Conservation (phyloP, 345 rosid genomes). For the Syzygium aromaticum region DNA sequence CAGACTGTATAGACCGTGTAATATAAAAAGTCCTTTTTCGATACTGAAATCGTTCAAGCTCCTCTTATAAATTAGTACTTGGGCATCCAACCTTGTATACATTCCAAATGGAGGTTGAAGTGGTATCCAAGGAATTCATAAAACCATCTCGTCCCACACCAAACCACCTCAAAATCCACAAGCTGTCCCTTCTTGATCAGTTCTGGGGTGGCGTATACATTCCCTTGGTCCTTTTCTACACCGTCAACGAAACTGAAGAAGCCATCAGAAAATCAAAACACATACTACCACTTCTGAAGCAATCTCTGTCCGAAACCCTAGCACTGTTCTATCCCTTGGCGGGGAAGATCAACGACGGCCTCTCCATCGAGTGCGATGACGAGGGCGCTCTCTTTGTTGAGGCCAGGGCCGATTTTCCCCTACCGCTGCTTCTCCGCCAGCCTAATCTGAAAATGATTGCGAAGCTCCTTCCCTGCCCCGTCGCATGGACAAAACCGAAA, state of each 20-base stretch:
- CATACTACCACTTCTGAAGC: constrained; percentile 8
- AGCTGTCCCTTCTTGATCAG: constrained; percentile 38
- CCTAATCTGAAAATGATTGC: not conserved
- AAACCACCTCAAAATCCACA: constrained; percentile 15
- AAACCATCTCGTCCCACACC: constrained; percentile 37
- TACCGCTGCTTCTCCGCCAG: not conserved
- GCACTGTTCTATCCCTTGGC: constrained; percentile 26
- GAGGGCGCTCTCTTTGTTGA: constrained; percentile 12
- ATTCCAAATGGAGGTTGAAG: constrained; percentile 20
- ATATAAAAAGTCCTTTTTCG: not conserved
- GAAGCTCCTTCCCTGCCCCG: not conserved
- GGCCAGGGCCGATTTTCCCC: constrained; percentile 7
- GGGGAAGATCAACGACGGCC: constrained; percentile 18
- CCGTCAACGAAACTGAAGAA: not conserved
- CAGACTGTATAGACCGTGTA: too few species aligned
- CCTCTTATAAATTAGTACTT: not conserved
- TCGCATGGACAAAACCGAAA: not conserved
- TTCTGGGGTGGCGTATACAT: constrained; percentile 11
- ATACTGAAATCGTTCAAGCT: not conserved
- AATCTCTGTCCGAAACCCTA: constrained; percentile 25
- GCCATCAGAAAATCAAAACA: not conserved
- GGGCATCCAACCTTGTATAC: too few species aligned
- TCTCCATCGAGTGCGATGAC: constrained; percentile 21
- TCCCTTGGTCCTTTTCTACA: constrained; percentile 24
- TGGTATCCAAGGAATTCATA: constrained; percentile 17